Conservation (phyloP, 1,284 basidiomycete genomes). For the Leccinum pachyderme region DNA sequence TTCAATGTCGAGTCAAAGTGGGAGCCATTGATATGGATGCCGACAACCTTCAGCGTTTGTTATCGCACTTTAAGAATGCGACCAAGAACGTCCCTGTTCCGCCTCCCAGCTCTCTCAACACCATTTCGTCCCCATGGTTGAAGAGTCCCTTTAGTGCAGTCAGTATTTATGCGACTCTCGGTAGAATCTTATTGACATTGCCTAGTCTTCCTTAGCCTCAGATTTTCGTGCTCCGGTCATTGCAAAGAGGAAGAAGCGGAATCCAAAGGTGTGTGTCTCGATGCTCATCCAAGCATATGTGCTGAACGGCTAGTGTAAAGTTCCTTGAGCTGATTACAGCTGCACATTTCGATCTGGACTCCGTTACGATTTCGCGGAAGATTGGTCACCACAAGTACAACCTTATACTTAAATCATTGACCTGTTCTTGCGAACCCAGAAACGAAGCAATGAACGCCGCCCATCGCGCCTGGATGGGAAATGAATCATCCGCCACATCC, state of each 20-base stretch:
- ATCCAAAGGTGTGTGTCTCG: constrained; percentile 12
- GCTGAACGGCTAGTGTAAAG: constrained; percentile 14
- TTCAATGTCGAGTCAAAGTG: constrained; percentile 47
- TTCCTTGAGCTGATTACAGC: constrained; percentile 20
- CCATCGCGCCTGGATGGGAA: constrained; percentile 56
- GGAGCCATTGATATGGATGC: constrained; percentile 49
- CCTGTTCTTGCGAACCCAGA: constrained; percentile 44
- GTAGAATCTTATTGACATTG: constrained; percentile 8
- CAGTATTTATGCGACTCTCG: constrained; percentile 10
- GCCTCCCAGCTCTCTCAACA: constrained; percentile 11
- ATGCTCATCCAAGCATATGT: not conserved
- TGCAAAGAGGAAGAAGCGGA: constrained; percentile 18
- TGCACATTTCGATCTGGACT: constrained; percentile 21
- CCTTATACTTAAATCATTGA: constrained; percentile 41
- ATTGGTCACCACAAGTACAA: constrained; percentile 41
- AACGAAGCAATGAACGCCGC: constrained; percentile 42
- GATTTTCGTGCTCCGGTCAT: constrained; percentile 10
- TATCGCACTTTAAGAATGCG: constrained; percentile 15
- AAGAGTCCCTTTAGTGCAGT: constrained; percentile 31
- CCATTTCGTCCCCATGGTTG: constrained; percentile 28
- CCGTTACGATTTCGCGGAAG: constrained; percentile 25
- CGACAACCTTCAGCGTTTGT: constrained; percentile 34
- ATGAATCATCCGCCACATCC: constrained; percentile 34
- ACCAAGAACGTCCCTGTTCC: constrained; percentile 17
- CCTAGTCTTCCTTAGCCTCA: constrained; percentile 20